Evolutionary conservation across 352 stramenopile genomes (phyloP), one percentile per base, ranked within the genome.

Genomic region (Pythium graminicola): DNA sequence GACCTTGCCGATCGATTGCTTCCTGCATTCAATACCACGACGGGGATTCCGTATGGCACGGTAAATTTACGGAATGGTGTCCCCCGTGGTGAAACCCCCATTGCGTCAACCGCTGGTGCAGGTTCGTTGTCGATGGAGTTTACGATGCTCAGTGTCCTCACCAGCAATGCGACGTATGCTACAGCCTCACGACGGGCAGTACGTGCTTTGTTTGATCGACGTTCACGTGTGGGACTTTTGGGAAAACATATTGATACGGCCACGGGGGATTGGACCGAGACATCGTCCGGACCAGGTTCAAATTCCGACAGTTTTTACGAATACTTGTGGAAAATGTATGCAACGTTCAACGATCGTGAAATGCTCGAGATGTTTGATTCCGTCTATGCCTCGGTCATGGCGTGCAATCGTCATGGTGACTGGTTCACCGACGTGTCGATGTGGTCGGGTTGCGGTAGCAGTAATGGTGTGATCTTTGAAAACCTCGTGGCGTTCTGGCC

Each of bases 291-390:
- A 14, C 8, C 31, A 36, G 33, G 33, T 41, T 7, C 7, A n/a
- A 82, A 95, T 39, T 90, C 88, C 8, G 97, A 99, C 67, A 98
- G 85, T 17, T 97, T 98, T 61, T 99, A 99, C 64, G 96, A 99
- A 71, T 99, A 99, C 67, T 69, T 99, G 44, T 68, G 99, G 28
- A 99, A 99, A 73, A 75, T 96, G 29, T 99, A 98, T 64, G 76
- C 95, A 41, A 70, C 97, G 16, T 98, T 98, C 67, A 85, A 85
- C 43, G 93, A 99, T 45, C 72, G 83, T 45, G 77, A 95, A 68
- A 70, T 95, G 67, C 76, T 98, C 68, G 86, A 79, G 20, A 98
- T 98, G 89, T 97, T 92, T 35, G 67, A 73, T 10, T 53, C 65
- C 54, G 73, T 91, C 6, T 92, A 92, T 49, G 64, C 72, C 6